Conservation (phyloP, 108 stramenopile species). For the Skeletonema marinoi region DNA sequence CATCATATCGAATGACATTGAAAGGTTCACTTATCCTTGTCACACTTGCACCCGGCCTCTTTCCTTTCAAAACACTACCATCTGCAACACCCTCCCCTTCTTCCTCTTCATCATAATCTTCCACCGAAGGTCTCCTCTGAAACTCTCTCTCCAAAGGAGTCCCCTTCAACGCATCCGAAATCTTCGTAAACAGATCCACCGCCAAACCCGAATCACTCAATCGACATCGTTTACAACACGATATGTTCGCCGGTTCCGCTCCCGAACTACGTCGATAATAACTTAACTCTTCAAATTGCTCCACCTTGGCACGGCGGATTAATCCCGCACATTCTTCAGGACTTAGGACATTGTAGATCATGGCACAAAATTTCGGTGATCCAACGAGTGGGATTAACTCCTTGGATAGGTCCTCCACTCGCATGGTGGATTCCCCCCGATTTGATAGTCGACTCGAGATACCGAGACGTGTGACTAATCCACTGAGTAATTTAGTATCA, state of each 20-base stretch:
- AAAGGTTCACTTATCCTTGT: not conserved
- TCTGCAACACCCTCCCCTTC: not conserved
- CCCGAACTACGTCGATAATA: conserved; percentile 5
- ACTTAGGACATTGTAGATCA: conserved; percentile 25
- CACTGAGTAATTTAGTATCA: not conserved
- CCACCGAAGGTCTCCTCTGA: not conserved
- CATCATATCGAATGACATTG: not conserved
- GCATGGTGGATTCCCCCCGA: not conserved
- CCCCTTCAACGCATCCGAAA: conserved; percentile 1
- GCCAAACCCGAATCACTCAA: conserved; percentile 14
- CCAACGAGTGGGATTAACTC: conserved; percentile 8
- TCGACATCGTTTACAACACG: conserved; percentile 13
- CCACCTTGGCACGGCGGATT: conserved; percentile 14
- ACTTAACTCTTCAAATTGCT: conserved; percentile 26
- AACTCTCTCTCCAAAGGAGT: not conserved
- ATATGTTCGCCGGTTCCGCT: not conserved
- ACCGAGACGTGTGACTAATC: not conserved
- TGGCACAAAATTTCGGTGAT: conserved; percentile 2
- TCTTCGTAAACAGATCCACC: not conserved
- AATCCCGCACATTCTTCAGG: conserved; percentile 36
- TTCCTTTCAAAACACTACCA: not conserved
- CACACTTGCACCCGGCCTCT: not conserved
- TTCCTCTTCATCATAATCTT: not conserved
- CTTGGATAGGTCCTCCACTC: conserved; percentile 13
- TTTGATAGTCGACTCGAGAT: not conserved